Percentiles rank a stretch among this genome's conserved stretches.
These are phyloP conservation scores for Blastobotrys illinoisensis DNA, from an alignment of 1,139 yeast species.

Conservation along the genomic window DNA sequence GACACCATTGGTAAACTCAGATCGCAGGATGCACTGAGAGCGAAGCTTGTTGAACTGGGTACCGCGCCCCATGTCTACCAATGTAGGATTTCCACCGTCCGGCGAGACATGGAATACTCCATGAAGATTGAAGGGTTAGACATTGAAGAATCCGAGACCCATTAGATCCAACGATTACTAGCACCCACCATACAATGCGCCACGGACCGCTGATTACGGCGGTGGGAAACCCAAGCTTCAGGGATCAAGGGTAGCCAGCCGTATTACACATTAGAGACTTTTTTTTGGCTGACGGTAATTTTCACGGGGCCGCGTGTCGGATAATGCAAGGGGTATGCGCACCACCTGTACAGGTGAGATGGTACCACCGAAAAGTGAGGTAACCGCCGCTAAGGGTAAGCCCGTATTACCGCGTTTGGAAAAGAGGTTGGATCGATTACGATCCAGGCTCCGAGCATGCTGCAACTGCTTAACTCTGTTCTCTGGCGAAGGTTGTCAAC, in stretches of 20 bases:
- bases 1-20: not conserved
- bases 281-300: no score
- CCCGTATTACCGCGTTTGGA: not conserved
- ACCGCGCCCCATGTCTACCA: not conserved
- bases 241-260: not conserved
- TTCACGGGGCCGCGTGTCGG: not conserved
- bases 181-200: no score
- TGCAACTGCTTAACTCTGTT: not conserved
- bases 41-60: not conserved
- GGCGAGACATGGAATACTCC: not conserved
- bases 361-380: not conserved
- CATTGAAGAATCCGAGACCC: not conserved
- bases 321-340: not conserved
- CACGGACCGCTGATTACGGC: no score
- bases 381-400: not conserved
- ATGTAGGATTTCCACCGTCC: not conserved
- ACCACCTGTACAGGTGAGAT: not conserved
- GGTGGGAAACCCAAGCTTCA: no score
- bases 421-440: not conserved
- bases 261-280: no score
- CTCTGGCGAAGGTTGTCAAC: not conserved
- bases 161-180: not conserved
- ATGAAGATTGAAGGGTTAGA: not conserved
- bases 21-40: not conserved
- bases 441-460: not conserved